Evolutionary conservation across 768 basidiomycete genomes (phyloP).

Genomic region (Termitomyces sp.): DNA sequence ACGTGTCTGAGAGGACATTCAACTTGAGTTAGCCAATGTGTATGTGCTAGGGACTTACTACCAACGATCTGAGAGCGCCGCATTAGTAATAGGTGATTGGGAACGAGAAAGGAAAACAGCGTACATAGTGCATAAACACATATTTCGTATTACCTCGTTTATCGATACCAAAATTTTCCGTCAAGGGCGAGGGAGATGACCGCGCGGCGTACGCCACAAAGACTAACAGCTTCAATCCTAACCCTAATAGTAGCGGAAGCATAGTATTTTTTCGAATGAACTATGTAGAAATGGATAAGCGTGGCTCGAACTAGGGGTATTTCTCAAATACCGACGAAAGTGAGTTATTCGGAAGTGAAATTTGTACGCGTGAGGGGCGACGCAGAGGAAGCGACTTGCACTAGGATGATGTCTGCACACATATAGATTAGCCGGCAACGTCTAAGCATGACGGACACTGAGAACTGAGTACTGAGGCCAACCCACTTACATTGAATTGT

Average conservation of each 20-base stretch:
- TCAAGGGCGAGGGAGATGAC: neutral
- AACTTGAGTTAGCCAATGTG: neutral
- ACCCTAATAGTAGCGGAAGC: neutral
- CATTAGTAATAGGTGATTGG: neutral
- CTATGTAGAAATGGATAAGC: neutral
- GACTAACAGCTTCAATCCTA: neutral
- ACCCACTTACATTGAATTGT: neutral
- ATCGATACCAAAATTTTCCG: constrained; percentile 9
- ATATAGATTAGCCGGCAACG: neutral
- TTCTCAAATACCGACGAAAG: neutral
- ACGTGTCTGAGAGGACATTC: constrained; percentile 32
- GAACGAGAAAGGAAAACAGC: constrained; percentile 11
- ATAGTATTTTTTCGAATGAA: neutral
- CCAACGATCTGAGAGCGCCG: constrained; percentile 35
- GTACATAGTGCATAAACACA: constrained; percentile 47
- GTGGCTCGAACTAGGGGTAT: neutral
- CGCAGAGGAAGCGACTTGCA: neutral
- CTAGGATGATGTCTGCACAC: neutral
- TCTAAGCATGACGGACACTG: neutral
- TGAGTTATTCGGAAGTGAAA: neutral
- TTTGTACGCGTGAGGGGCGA: neutral
- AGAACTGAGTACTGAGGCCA: no score
- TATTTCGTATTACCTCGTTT: constrained; percentile 41
- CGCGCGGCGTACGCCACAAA: neutral
- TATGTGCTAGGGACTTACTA: constrained; percentile 26